Evolutionary conservation across 2,329 filamentous ascomycete genomes (phyloP).

Genomic region (Rutstroemia sp.): DNA sequence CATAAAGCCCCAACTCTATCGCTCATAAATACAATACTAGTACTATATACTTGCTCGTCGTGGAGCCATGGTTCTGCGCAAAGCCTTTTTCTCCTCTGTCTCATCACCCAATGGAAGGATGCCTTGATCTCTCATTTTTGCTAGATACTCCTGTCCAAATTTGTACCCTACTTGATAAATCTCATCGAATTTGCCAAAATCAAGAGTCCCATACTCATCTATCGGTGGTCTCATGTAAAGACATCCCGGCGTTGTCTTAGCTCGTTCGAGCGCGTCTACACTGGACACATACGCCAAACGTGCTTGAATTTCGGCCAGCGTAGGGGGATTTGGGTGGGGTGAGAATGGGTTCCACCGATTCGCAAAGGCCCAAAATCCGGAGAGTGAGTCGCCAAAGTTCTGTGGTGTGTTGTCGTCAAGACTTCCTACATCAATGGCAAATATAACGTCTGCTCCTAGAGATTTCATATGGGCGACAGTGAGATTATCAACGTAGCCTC

Average conservation of each 20-base stretch:
- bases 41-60: conserved; percentile 65
- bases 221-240: conserved; percentile 95
- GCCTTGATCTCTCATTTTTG: conserved; percentile 69
- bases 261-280: conserved; percentile 87
- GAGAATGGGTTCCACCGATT: conserved; percentile 98
- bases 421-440: conserved; percentile 89
- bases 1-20: not conserved
- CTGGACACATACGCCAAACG: conserved; percentile 90
- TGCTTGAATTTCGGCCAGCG: conserved; percentile 91
- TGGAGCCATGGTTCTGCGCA: conserved; percentile 73
- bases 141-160: conserved; percentile 76
- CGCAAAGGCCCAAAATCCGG: conserved; percentile 87
- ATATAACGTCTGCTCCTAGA: conserved; percentile 86
- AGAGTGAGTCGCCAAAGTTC: conserved; percentile 86
- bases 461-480: conserved; percentile 97
- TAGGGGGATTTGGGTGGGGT: conserved; percentile 81
- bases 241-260: conserved; percentile 85
- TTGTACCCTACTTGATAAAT: conserved; percentile 85
- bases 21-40: not conserved
- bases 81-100: conserved; percentile 68
- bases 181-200: conserved; percentile 97
- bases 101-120: conserved; percentile 63
- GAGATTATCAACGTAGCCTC: conserved; percentile 94
- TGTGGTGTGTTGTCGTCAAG: conserved; percentile 90
- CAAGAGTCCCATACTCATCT: conserved; percentile 85